A percentile compares a stretch with the other conserved stretches of the same genome.
These are phyloP conservation scores for Centella asiatica DNA, from an alignment of 129 eudicot species.

Conservation along the genomic window DNA sequence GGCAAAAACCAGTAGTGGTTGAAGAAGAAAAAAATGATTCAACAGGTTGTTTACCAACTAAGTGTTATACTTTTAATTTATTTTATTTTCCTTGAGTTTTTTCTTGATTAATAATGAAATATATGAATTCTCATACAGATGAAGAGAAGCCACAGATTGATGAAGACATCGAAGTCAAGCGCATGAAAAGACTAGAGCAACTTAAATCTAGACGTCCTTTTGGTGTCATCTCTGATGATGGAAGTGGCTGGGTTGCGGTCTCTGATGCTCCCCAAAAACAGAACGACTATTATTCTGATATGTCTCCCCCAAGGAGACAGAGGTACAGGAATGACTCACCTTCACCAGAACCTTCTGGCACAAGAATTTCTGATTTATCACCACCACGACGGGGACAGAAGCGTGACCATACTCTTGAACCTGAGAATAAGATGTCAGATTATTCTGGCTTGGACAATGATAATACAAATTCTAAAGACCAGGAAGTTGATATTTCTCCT, in stretches of 20 bases:
- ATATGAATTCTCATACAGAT: slow-evolving; percentile 26
- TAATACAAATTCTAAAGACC: not conserved
- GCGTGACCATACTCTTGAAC: not conserved
- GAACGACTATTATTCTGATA: slow-evolving; percentile 35
- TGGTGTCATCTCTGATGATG: slow-evolving; percentile 87
- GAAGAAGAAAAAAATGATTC: slow-evolving; percentile 71
- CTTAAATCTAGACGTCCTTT: slow-evolving; percentile 51
- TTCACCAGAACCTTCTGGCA: slow-evolving; percentile 28
- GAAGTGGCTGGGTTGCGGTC: slow-evolving; percentile 91
- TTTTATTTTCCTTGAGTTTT: not conserved
- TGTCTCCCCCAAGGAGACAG: slow-evolving; percentile 51
- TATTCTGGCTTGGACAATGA: not conserved
- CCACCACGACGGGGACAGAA: slow-evolving; percentile 26
- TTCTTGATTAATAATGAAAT: not conserved
- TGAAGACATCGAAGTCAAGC: slow-evolving; percentile 87
- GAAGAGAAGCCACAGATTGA: slow-evolving; percentile 86
- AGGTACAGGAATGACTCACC: slow-evolving; percentile 37
- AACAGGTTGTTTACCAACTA: slow-evolving; percentile 38
- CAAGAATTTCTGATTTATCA: slow-evolving; percentile 25
- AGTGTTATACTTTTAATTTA: not conserved
- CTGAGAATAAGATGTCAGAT: not conserved
- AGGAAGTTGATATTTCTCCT: slow-evolving; percentile 31
- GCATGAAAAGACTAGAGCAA: slow-evolving; percentile 81
- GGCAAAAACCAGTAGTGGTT: slow-evolving; percentile 75
- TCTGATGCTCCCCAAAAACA: slow-evolving; percentile 32